phyloP scores from a whole-genome alignment of 768 basidiomycete species.

The Russula lepida region DNA sequence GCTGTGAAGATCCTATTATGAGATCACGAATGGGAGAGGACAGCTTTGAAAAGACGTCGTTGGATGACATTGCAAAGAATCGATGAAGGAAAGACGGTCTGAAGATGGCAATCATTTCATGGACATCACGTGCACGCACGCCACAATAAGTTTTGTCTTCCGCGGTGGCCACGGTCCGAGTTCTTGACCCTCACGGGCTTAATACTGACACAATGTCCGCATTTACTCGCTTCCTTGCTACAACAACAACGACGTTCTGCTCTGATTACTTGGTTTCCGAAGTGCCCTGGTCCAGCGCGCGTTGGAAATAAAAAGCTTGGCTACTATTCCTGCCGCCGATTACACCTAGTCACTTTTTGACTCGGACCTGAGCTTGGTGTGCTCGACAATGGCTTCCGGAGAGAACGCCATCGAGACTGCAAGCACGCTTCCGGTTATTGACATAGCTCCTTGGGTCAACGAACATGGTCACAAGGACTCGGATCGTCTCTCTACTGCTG shows the following conservation, averaged over 20 bases:
- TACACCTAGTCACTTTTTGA: too few species aligned
- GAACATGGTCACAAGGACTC: conserved; percentile 27
- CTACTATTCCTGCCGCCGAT: too few species aligned
- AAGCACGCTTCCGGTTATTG: conserved; percentile 56
- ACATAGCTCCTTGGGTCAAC: conserved; percentile 56
- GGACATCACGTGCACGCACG: not conserved
- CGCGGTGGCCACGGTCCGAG: too few species aligned
- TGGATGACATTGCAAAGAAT: conserved; percentile 24
- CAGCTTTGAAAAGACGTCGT: conserved; percentile 23
- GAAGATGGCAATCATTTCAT: not conserved
- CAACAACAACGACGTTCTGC: not conserved
- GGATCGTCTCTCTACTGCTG: conserved; percentile 36
- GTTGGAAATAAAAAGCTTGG: not conserved
- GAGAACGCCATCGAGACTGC: not conserved
- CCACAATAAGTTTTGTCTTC: not conserved
- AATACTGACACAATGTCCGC: not conserved
- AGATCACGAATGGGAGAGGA: conserved; percentile 37
- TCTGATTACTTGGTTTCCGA: not conserved
- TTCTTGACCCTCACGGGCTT: not conserved
- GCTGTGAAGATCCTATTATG: conserved; percentile 35
- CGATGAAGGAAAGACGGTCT: not conserved
- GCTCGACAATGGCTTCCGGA: not conserved
- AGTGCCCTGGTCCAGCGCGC: not conserved
- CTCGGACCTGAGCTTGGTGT: not conserved
- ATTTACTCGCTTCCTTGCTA: not conserved